phyloP scores from a whole-genome alignment of 345 rosid species.

The Streptanthus diversifolius region DNA sequence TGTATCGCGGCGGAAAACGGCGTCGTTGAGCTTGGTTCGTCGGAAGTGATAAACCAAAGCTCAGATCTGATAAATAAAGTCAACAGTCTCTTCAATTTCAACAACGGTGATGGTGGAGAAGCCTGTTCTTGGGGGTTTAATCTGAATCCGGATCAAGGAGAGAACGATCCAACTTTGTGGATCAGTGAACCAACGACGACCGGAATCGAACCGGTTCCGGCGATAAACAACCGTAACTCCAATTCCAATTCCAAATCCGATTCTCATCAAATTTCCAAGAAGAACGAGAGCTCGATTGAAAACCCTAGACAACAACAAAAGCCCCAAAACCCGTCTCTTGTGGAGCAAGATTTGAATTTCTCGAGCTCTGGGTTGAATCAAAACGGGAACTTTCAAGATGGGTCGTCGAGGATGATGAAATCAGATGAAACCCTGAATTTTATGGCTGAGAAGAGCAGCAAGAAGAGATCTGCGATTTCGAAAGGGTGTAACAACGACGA shows the following conservation, averaged over 20 bases:
- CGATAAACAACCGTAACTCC: slow-evolving; percentile 30
- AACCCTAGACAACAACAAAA: slow-evolving; percentile 28
- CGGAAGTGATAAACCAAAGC: slow-evolving; percentile 65
- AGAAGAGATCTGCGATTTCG: slow-evolving; percentile 59
- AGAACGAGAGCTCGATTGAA: slow-evolving; percentile 24
- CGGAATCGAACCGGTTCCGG: slow-evolving; percentile 40
- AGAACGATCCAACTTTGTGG: slow-evolving; percentile 85
- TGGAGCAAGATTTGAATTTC: slow-evolving; percentile 59
- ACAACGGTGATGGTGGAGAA: slow-evolving; percentile 60
- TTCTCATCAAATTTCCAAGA: slow-evolving; percentile 24
- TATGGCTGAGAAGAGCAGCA: slow-evolving; percentile 52
- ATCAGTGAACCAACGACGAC: slow-evolving; percentile 52
- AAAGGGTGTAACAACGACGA: slow-evolving; percentile 49
- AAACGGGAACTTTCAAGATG: slow-evolving; percentile 46
- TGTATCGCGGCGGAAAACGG: slow-evolving; percentile 86
- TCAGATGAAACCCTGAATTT: slow-evolving; percentile 61
- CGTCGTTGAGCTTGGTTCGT: slow-evolving; percentile 89
- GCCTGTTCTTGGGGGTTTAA: slow-evolving; percentile 58
- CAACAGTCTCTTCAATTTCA: slow-evolving; percentile 59
- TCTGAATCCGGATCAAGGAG: slow-evolving; percentile 64
- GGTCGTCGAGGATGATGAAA: slow-evolving; percentile 43
- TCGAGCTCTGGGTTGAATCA: slow-evolving; percentile 45
- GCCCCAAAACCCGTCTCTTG: not conserved
- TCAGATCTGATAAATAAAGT: slow-evolving; percentile 90
- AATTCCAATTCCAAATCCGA: slow-evolving; percentile 33